Evolutionary conservation across 257 asterid genomes (phyloP).

Genomic region (Jacaranda mimosifolia): DNA sequence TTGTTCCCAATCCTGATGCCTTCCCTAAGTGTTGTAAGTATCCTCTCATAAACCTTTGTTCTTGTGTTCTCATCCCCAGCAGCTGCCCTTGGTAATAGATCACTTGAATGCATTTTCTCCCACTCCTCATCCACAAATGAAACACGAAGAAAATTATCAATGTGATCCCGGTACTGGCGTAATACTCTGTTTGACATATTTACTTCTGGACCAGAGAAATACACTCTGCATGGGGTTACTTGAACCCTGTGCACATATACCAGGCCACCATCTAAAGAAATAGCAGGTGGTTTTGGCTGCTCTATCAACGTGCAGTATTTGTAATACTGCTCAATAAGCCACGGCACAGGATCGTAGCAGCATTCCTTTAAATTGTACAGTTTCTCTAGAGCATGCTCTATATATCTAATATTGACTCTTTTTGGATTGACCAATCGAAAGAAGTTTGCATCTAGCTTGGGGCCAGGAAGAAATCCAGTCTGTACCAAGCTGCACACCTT

Average conservation of each 20-base stretch:
- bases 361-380: conserved; percentile 69
- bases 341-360: conserved; percentile 78
- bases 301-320: conserved; percentile 46
- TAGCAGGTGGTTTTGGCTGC: conserved; percentile 68
- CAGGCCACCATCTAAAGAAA: conserved; percentile 73
- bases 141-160: conserved; percentile 85
- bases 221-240: conserved; percentile 85
- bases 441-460: conserved; percentile 58
- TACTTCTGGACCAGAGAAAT: conserved; percentile 84
- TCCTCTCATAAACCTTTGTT: conserved; percentile 70
- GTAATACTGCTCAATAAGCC: conserved; percentile 66
- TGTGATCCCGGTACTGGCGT: conserved; percentile 57
- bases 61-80: conserved; percentile 41
- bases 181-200: conserved; percentile 85
- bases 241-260: conserved; percentile 84
- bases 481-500: conserved; percentile 77
- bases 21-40: conserved; percentile 61
- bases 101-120: conserved; percentile 72
- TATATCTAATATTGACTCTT: conserved; percentile 38
- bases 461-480: conserved; percentile 80
- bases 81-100: conserved; percentile 55
- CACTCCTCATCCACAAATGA: conserved; percentile 94
- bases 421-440: conserved; percentile 64
- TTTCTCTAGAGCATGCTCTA: conserved; percentile 78
- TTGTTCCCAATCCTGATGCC: conserved; percentile 81